Percentiles rank a stretch among this genome's conserved stretches.
Evolutionary conservation across 2,329 filamentous ascomycete species (phyloP).

Genomic region (Xylaria sp.): DNA sequence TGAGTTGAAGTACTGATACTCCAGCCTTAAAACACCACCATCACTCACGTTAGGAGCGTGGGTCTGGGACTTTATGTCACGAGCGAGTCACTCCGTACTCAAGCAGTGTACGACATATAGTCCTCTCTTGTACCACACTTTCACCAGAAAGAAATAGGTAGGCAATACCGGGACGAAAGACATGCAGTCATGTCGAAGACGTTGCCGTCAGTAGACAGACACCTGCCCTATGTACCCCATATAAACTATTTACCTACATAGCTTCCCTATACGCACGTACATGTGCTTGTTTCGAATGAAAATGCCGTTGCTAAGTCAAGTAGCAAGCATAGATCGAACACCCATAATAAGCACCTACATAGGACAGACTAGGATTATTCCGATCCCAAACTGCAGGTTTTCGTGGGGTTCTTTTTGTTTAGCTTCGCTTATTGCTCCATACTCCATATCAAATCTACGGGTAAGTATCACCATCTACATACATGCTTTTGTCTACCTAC

Average conservation of each 20-base stretch:
- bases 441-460: neutral
- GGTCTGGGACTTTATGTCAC: neutral
- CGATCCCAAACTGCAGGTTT: constrained; percentile 10
- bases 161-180: constrained; percentile 7
- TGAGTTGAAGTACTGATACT: neutral
- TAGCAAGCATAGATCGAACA: constrained; percentile 2
- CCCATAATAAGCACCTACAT: neutral
- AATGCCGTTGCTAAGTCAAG: neutral
- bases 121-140: constrained; percentile 26
- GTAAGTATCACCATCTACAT: neutral
- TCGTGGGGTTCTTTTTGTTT: constrained; percentile 4
- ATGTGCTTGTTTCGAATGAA: neutral
- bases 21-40: neutral
- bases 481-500: too few relatives aligned
- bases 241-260: neutral
- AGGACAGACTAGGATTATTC: neutral
- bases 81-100: neutral
- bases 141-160: constrained; percentile 8
- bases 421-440: neutral
- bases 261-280: neutral
- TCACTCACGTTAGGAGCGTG: neutral
- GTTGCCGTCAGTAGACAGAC: neutral
- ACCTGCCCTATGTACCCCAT: constrained; percentile 6
- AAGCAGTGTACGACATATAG: constrained; percentile 11
- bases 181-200: neutral